Evolutionary conservation across 257 asterid species (phyloP).

Genomic region (Nicotiana otophora): DNA sequence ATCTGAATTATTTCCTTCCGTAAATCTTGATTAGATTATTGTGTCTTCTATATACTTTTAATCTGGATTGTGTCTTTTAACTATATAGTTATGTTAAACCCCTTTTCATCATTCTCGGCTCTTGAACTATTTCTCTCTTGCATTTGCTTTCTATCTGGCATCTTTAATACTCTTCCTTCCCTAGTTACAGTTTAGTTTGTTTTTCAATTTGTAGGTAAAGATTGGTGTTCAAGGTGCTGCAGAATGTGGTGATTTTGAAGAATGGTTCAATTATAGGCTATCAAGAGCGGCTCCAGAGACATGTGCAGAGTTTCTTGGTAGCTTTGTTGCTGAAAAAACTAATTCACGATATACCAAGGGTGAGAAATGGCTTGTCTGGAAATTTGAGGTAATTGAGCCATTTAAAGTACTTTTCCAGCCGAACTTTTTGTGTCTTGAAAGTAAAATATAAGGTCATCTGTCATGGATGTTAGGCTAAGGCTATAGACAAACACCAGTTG

Average conservation of each 20-base stretch:
- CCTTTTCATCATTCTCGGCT: neutral
- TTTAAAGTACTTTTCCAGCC: neutral
- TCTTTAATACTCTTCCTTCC: neutral
- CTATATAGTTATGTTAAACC: neutral
- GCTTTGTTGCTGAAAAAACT: constrained; percentile 74
- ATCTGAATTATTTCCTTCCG: neutral
- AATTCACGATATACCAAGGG: constrained; percentile 66
- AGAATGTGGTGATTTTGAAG: constrained; percentile 90
- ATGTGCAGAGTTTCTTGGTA: constrained; percentile 93
- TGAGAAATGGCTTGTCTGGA: constrained; percentile 99
- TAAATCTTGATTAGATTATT: neutral
- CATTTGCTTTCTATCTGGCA: neutral
- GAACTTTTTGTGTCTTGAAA: neutral
- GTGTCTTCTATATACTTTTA: neutral
- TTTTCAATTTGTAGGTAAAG: constrained; percentile 49
- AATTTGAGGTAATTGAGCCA: constrained; percentile 65
- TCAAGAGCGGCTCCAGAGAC: constrained; percentile 97
- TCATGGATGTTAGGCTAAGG: neutral
- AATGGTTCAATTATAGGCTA: constrained; percentile 89
- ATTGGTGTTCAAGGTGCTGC: constrained; percentile 83
- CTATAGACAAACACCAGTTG: neutral
- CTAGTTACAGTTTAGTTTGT: constrained; percentile 6
- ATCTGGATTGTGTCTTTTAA: neutral
- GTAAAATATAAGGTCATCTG: neutral
- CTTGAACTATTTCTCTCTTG: neutral